A percentile compares a stretch with the other conserved stretches of the same genome.
Evolutionary conservation across 1,284 basidiomycete species (phyloP).

Genomic region (Naganishia cerealis): DNA sequence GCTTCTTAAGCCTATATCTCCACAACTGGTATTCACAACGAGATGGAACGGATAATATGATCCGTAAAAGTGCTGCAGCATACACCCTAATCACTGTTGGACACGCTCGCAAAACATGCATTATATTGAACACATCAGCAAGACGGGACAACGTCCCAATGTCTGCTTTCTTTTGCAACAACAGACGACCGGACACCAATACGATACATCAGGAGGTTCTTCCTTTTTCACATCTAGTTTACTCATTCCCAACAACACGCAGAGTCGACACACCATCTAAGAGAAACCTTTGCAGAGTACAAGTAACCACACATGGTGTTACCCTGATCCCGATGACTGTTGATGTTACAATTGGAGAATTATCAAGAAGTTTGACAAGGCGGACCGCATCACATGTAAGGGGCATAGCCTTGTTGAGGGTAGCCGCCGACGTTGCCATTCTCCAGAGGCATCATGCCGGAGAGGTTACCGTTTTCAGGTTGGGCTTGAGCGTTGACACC

Average conservation of each 20-base stretch:
- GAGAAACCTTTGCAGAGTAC: conserved; percentile 26
- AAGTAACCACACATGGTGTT: conserved; percentile 21
- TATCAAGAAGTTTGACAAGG: conserved; percentile 4
- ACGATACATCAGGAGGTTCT: conserved; percentile 26
- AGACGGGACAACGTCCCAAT: not conserved
- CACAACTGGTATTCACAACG: no score
- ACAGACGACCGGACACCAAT: not conserved
- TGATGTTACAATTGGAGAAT: conserved; percentile 14
- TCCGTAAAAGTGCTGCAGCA: no score
- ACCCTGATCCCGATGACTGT: conserved; percentile 27
- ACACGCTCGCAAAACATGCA: not conserved
- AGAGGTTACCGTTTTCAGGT: conserved; percentile 19
- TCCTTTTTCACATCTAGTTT: conserved; percentile 15
- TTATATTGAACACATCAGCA: conserved; percentile 3
- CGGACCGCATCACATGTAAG: conserved; percentile 34
- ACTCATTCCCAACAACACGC: conserved; percentile 27
- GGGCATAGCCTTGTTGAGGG: conserved; percentile 32
- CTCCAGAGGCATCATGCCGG: conserved; percentile 30
- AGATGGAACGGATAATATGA: no score
- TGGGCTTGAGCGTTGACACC: conserved; percentile 29
- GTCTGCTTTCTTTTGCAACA: not conserved
- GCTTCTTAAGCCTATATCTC: no score
- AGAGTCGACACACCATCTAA: conserved; percentile 27
- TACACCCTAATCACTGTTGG: no score
- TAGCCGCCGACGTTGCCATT: conserved; percentile 27